These are phyloP conservation scores for Chimonanthus praecox DNA, from an alignment of 164 flowering plant genomes.

Conservation along the genomic window DNA sequence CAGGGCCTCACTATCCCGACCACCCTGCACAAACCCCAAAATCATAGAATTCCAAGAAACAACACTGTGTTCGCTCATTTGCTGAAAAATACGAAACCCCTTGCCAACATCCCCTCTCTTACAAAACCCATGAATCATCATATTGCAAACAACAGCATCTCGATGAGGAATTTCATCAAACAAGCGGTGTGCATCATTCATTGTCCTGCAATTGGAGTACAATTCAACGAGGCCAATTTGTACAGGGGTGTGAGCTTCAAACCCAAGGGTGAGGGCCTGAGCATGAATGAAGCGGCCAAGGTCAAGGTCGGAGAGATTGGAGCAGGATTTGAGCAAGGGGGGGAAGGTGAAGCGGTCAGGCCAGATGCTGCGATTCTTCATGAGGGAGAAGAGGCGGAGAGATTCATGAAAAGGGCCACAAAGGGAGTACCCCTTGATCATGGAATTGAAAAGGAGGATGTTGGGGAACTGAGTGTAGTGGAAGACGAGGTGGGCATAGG, in stretches of 20 bases:
- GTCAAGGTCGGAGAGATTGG: conserved; percentile 26
- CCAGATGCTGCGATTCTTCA: conserved; percentile 52
- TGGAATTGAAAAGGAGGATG: conserved; percentile 65
- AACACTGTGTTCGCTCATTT: conserved; percentile 49
- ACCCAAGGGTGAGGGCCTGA: conserved; percentile 43
- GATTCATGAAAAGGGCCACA: conserved; percentile 43
- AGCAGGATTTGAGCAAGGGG: conserved; percentile 68
- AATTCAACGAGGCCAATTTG: conserved; percentile 62
- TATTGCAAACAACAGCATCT: conserved; percentile 65
- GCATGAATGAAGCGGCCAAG: conserved; percentile 51
- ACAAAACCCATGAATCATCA: conserved; percentile 75
- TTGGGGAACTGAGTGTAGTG: conserved; percentile 47
- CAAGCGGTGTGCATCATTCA: conserved; percentile 59
- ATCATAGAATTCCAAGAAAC: conserved; percentile 85
- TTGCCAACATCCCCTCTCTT: conserved; percentile 46
- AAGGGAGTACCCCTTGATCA: conserved; percentile 69
- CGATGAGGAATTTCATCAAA: conserved; percentile 60
- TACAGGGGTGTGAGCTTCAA: conserved; percentile 32
- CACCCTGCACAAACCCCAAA: conserved; percentile 42
- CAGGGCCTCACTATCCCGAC: conserved; percentile 61
- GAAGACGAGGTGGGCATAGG: conserved; percentile 56
- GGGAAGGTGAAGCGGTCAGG: conserved; percentile 75
- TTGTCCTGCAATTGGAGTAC: conserved; percentile 33
- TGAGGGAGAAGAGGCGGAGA: conserved; percentile 30
- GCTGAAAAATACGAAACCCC: conserved; percentile 50